phyloP scores from a whole-genome alignment of 1,284 basidiomycete genomes.

The Cystobasidiaceae sp. region DNA sequence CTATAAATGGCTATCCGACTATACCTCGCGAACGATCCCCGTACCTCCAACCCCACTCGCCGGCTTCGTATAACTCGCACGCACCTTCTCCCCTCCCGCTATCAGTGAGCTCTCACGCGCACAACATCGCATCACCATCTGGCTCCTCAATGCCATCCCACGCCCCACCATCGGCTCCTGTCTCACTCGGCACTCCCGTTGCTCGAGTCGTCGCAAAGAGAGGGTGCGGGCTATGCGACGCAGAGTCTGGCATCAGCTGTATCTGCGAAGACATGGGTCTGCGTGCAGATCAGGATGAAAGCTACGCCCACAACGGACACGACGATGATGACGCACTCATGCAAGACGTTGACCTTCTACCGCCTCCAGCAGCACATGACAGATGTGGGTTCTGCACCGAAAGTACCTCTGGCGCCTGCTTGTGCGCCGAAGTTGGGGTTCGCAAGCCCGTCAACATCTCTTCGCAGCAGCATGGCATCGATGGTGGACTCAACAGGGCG shows the following conservation, averaged over 20 bases:
- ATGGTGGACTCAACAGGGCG: no score
- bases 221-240: constrained; percentile 20
- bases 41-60: background rate
- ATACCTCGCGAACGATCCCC: background rate
- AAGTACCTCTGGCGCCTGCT: constrained; percentile 8
- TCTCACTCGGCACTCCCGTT: no score
- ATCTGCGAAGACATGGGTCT: constrained; percentile 26
- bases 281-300: background rate
- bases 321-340: background rate
- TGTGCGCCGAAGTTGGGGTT: constrained; percentile 19
- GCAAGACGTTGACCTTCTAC: background rate
- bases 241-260: background rate
- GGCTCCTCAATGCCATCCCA: background rate
- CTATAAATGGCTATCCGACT: background rate
- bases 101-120: background rate
- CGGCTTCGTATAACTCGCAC: background rate
- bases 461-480: background rate
- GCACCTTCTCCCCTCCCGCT: background rate
- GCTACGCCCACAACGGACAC: background rate
- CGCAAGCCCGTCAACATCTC: background rate
- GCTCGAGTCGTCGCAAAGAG: no score
- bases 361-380: background rate
- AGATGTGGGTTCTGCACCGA: constrained; percentile 27
- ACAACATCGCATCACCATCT: background rate
- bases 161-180: no score